Evolutionary conservation across 164 flowering plant species (phyloP).

Genomic region (Protea cynaroides): DNA sequence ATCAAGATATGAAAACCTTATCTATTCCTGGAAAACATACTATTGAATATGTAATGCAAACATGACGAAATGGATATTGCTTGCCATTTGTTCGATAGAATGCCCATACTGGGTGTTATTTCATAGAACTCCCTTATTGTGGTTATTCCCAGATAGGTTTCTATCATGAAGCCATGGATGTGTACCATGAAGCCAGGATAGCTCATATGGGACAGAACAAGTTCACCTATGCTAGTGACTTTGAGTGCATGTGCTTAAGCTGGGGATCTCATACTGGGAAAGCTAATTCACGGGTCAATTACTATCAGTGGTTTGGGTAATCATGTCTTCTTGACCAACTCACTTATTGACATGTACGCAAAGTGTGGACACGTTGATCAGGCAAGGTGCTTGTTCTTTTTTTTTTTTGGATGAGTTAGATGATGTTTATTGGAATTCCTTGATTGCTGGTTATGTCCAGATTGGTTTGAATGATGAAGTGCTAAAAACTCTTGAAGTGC

Average conservation of each 20-base stretch:
- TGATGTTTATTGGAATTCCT: constrained; percentile 52
- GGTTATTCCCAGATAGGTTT: constrained; percentile 41
- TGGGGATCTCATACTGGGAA: constrained; percentile 33
- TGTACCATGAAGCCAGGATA: constrained; percentile 31
- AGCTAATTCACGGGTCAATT: constrained; percentile 43
- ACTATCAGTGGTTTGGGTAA: constrained; percentile 27
- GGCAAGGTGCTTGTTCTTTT: constrained; percentile 40
- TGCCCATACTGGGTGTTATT: constrained; percentile 30
- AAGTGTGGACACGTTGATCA: constrained; percentile 40
- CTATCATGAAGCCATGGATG: constrained; percentile 19
- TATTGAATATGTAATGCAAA: constrained; percentile 46
- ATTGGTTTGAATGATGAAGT: constrained; percentile 23
- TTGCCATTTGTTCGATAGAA: constrained; percentile 37
- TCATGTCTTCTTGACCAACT: constrained; percentile 33
- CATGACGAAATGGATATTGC: constrained; percentile 28
- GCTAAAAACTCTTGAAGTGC: no score
- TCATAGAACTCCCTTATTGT: constrained; percentile 44
- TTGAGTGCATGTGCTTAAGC: constrained; percentile 33
- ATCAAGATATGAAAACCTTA: constrained; percentile 35
- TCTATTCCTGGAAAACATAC: constrained; percentile 39
- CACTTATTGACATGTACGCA: constrained; percentile 49
- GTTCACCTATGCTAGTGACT: constrained; percentile 37
- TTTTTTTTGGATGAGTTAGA: constrained; percentile 35
- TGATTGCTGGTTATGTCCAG: constrained; percentile 43
- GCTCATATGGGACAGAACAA: constrained; percentile 26